Base-by-base conservation (phyloP, 345 rosid species). In the Eucalyptus camaldulensis region DNA sequence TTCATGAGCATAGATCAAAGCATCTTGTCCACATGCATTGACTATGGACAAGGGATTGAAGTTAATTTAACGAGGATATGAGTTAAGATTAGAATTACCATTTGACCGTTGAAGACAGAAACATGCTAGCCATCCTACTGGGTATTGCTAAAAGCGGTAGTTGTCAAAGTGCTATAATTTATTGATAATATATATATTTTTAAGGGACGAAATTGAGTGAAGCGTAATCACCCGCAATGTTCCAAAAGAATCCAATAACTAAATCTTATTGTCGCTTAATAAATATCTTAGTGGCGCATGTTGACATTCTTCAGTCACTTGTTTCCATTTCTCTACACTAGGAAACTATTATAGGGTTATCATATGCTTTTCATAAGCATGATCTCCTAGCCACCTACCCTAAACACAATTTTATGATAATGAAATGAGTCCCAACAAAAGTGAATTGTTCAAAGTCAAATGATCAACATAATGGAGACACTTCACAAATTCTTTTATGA, bases 81-180 rank as follows among this genome's bases (percentile, higher is more conserved):
- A 76, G 8, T 40, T 10, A 65, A 76, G 8, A 40, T 21, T 37
- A 40, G 29, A 21, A 40, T 40, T 21, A 3, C 29, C 24, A 10
- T 76, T 40, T 76, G 29, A 76, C 5, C 6, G 0, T 21, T 13
- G 5, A 37, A 40, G 85, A 76, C 1, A 40, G 5, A 37, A 37
- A 40, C 4, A 21, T 0, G 5, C 6, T 0, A 5, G 8, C 13
- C 13, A 72, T 33, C 25, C 4, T 72, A 33, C 7, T 62, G 33
- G 69, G 6, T 65, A 65, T 29, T 6, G 4, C 15, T 62, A 62
- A 62, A 62, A 62, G n/a, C 8, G 2, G 8, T 29, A 62, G 17
- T 62, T 29, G 8, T 62, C 69, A 29, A 13, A 62, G 33, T 29
- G 31, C 62, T 27, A 62, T 10, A 0, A 0, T 12, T 12, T 11